A percentile compares a stretch with the other conserved stretches of the same genome.
phyloP scores from a whole-genome alignment of 169 alveolate genomes.

The Plasmodium vinckei region DNA sequence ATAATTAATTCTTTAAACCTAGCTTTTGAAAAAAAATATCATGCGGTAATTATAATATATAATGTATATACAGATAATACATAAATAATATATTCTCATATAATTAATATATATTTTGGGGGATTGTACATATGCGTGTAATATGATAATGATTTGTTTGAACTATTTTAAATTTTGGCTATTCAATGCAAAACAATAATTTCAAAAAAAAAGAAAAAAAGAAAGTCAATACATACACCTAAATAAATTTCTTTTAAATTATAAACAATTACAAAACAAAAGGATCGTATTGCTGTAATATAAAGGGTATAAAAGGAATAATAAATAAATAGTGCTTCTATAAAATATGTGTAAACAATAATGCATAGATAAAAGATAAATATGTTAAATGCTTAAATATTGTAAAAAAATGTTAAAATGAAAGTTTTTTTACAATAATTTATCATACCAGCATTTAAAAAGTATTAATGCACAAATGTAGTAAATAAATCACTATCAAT shows the following conservation, averaged over 20 bases:
- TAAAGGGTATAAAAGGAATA: background rate
- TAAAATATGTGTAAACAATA: background rate
- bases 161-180: constrained; percentile 7
- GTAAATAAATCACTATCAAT: background rate
- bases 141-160: background rate
- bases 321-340: background rate
- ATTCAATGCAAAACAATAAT: constrained; percentile 13
- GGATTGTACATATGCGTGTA: constrained; percentile 3
- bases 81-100: background rate
- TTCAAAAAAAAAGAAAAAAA: constrained; percentile 5
- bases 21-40: constrained; percentile 13
- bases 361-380: background rate
- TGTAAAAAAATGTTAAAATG: too few species aligned
- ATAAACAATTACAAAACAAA: constrained; percentile 25
- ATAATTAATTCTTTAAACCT: constrained; percentile 45
- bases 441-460: too few species aligned
- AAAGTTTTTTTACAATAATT: too few species aligned
- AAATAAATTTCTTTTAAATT: background rate
- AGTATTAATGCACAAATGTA: background rate
- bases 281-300: constrained; percentile 20
- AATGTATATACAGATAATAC: constrained; percentile 9
- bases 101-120: constrained; percentile 4
- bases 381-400: too few species aligned
- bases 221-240: constrained; percentile 5
- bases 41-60: background rate